A percentile compares a stretch with the other conserved stretches of the same genome.
These are phyloP conservation scores for Geoglossum glabrum DNA, from an alignment of 495 filamentous ascomycete genomes.

Conservation along the genomic window DNA sequence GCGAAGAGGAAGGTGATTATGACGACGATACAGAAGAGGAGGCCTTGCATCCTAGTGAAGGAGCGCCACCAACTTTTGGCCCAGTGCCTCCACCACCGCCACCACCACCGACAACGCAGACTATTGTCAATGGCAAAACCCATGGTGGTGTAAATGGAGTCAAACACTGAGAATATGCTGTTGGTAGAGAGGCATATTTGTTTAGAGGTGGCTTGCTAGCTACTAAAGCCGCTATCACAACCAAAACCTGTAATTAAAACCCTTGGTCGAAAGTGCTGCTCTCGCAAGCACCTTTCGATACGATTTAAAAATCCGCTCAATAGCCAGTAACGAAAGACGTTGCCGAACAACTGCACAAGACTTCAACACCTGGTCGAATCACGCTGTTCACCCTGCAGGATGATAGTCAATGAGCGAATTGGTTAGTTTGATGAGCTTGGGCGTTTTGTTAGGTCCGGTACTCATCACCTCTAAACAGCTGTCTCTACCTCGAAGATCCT, in stretches of 20 bases:
- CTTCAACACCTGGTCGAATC: background rate
- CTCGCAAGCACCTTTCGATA: background rate
- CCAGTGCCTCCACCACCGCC: slow-evolving; percentile 24
- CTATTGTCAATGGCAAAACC: slow-evolving; percentile 11
- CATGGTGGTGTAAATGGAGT: slow-evolving; percentile 8
- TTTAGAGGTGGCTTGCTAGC: background rate
- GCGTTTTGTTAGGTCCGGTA: background rate
- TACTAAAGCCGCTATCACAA: background rate
- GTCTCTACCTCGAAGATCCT: slow-evolving; percentile 43
- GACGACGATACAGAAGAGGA: slow-evolving; percentile 44
- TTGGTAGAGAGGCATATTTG: background rate
- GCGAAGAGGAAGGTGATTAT: slow-evolving; percentile 33
- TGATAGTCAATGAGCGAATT: background rate
- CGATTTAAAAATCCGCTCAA: background rate
- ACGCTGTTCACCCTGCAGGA: background rate
- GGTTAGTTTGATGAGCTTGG: background rate
- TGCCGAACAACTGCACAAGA: background rate
- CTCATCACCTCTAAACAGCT: slow-evolving; percentile 25
- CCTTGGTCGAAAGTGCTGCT: background rate
- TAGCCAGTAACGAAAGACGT: background rate
- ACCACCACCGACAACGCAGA: slow-evolving; percentile 14
- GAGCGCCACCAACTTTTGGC: slow-evolving; percentile 15
- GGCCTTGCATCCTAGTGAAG: slow-evolving; percentile 10
- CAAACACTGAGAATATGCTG: background rate
- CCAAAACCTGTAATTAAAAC: background rate